Base-by-base conservation (phyloP, 768 basidiomycete species). In the Fistulinella prunicolor region DNA sequence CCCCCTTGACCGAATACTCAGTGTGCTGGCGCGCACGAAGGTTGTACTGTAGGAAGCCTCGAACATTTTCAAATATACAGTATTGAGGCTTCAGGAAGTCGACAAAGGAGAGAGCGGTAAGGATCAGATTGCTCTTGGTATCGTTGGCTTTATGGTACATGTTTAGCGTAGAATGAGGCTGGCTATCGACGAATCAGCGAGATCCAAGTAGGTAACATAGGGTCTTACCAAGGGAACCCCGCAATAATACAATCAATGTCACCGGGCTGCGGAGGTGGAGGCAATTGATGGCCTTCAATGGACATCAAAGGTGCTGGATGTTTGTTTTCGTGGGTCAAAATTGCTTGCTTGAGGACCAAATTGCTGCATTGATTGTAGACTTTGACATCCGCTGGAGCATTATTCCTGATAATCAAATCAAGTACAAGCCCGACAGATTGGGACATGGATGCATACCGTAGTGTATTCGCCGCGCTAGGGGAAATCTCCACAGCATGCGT, bases 351-450 rank as follows among this genome's bases (percentile, higher is more conserved):
- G 3, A 89, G 71, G 19, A 87, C 70, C 7, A 71, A 59, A 52
- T 90, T 92, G 2, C 79, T 77, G 50, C 86, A 89, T 47, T 88
- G 82, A 46, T 89, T 89, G 53, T 83, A 83, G 0, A 88, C 77
- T 2, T 67, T 65, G 2, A 77, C 73, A 2, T 71, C 54, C 1
- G 78, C 70, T 10, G 75, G 78, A 53, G 87, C 85, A 19, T 73
- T 66, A 40, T 81, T 84, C 48, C 47, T 59, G 49, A 22, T 13
- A 40, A 43, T 51, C 35, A 12, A 38, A 37, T 30, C 46, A n/a
- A 49, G 40, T 54, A 39, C 32, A 35, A 28, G 41, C 8, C 16
- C 34, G 21, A 38, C 13, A 5, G 20, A 17, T 2, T 32, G 30
- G 32, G 24, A 44, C 9, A 47, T 49, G 9, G 2, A 24, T 24